Conservation (phyloP, 306 rosid genomes). For the Trichosanthes truncata region DNA sequence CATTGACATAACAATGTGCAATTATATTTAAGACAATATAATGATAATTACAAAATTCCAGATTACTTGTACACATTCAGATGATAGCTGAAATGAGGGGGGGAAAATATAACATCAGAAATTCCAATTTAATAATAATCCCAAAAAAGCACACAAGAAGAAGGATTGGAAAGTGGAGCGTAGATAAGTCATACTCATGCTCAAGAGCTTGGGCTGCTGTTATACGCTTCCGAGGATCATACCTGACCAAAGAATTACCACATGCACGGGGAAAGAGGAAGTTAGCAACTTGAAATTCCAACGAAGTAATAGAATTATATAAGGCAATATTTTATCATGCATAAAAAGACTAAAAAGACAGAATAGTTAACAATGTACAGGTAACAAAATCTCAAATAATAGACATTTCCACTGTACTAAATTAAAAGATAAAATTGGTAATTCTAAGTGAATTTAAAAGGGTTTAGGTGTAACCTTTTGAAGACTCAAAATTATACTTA, state of each 20-base stretch:
- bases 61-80: neutral
- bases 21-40: neutral
- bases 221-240: constrained; percentile 92
- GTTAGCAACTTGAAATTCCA: neutral
- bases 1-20: neutral
- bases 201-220: constrained; percentile 92
- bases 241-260: constrained; percentile 36
- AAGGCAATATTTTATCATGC: neutral
- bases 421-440: neutral
- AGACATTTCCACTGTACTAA: neutral
- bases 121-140: neutral
- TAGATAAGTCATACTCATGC: constrained; percentile 62
- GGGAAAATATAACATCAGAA: neutral
- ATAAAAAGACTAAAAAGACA: neutral
- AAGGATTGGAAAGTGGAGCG: constrained; percentile 1
- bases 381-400: neutral
- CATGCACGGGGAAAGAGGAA: neutral
- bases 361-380: neutral
- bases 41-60: neutral
- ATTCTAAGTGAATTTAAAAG: neutral
- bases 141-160: neutral
- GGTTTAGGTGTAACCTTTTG: neutral
- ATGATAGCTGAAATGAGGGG: neutral
- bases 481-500: neutral
- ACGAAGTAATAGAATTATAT: neutral